Conservation (phyloP, 108 stramenopile species). For the Aurantiochytrium sp. region DNA sequence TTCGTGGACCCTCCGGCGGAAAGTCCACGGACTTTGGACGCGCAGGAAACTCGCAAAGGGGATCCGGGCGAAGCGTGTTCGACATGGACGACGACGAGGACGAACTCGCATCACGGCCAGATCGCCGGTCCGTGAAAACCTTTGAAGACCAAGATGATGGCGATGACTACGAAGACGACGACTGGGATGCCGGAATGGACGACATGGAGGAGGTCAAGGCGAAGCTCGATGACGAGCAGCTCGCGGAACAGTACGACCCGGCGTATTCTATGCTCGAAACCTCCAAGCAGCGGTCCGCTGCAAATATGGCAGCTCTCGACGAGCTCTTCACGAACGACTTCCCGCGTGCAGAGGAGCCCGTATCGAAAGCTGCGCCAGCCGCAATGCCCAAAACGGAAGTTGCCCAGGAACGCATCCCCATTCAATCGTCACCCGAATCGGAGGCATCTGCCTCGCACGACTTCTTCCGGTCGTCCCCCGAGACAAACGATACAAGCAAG, state of each 20-base stretch:
- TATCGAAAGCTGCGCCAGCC: too few species aligned
- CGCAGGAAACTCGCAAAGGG: too few species aligned
- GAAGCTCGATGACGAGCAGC: not conserved
- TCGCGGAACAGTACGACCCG: not conserved
- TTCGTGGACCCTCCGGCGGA: too few species aligned
- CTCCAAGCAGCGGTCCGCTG: not conserved
- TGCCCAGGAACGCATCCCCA: too few species aligned
- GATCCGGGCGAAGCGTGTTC: too few species aligned
- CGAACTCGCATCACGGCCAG: too few species aligned
- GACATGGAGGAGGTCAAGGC: not conserved
- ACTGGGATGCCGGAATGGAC: not conserved
- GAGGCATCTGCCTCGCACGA: too few species aligned
- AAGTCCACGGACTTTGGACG: too few species aligned
- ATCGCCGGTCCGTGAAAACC: not conserved
- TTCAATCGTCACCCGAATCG: too few species aligned
- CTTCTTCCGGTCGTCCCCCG: too few species aligned
- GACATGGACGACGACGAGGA: not conserved
- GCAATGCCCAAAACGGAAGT: too few species aligned
- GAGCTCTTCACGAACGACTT: not conserved
- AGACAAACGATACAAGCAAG: too few species aligned
- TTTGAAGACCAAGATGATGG: not conserved
- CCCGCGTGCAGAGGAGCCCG: not conserved
- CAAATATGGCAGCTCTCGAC: constrained; percentile 1
- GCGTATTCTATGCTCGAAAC: not conserved
- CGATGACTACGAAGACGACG: not conserved